A percentile compares a stretch with the other conserved stretches of the same genome.
Evolutionary conservation across 2,329 filamentous ascomycete species (phyloP).

Genomic region (Pseudocercospora fuligena): DNA sequence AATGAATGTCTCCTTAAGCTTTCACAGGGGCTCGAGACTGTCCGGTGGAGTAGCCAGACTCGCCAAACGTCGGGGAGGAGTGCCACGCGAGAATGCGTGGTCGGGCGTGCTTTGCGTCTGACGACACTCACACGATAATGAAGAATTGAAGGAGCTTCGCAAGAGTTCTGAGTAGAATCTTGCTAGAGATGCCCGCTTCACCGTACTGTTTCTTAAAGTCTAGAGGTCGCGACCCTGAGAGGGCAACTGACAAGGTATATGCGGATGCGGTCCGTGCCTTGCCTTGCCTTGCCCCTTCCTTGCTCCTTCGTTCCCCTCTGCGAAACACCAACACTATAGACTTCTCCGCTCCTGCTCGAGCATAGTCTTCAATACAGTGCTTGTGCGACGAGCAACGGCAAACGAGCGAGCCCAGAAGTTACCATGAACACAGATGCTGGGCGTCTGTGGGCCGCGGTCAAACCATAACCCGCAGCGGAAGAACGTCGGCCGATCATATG

Average conservation of each 20-base stretch:
- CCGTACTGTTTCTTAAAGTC: background rate
- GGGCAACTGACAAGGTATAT: background rate
- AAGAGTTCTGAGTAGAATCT: background rate
- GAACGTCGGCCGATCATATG: background rate
- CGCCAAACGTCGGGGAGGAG: background rate
- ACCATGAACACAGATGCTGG: background rate
- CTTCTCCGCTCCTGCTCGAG: background rate
- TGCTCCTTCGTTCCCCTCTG: background rate
- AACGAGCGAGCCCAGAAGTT: background rate
- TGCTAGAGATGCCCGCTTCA: background rate
- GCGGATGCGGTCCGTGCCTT: background rate
- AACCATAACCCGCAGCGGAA: background rate
- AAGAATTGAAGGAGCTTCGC: background rate
- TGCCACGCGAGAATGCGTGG: background rate
- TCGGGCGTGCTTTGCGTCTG: background rate
- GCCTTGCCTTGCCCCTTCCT: too few species aligned
- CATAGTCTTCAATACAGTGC: background rate
- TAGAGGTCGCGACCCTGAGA: background rate
- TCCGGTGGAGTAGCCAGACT: background rate
- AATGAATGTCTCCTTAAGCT: background rate
- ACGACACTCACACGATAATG: background rate
- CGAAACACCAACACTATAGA: background rate
- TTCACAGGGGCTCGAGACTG: background rate
- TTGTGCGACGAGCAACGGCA: background rate
- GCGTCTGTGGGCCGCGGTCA: background rate